Evolutionary conservation across 2,329 filamentous ascomycete genomes (phyloP).

Genomic region (Fusarium papillatum): DNA sequence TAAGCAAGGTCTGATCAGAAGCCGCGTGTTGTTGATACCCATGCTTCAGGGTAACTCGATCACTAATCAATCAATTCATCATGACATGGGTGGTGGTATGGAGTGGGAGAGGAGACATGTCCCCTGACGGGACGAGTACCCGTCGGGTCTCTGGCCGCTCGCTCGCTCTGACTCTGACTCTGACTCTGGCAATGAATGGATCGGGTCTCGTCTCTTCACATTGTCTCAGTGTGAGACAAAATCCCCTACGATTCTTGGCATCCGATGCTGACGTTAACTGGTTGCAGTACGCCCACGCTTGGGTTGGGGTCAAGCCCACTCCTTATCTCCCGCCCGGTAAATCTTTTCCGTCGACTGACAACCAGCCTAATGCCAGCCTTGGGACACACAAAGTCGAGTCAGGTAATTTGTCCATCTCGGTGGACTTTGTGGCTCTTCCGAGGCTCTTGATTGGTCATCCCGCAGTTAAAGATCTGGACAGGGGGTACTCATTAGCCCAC

Average conservation of each 20-base stretch:
- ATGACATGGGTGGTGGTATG: not conserved
- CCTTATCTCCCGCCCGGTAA: constrained; percentile 26
- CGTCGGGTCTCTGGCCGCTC: not conserved
- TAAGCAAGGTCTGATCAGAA: not conserved
- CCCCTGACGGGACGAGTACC: not conserved
- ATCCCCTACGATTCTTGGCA: constrained; percentile 27
- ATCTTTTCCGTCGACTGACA: constrained; percentile 26
- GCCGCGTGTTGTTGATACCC: not conserved
- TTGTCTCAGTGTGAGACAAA: constrained; percentile 16
- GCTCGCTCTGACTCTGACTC: constrained; percentile 5
- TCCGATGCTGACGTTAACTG: constrained; percentile 22
- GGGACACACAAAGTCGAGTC: constrained; percentile 1
- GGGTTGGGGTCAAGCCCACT: not conserved
- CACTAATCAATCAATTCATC: not conserved
- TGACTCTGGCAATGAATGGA: constrained; percentile 1
- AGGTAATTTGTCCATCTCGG: not conserved
- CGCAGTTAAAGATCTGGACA: not conserved
- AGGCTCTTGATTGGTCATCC: not conserved
- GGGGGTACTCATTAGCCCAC: not conserved
- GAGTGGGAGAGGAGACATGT: not conserved
- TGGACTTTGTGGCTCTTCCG: not conserved
- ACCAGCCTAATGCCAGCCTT: constrained; percentile 4
- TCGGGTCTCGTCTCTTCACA: not conserved
- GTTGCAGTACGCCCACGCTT: not conserved
- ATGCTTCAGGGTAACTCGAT: constrained; percentile 1